Base-by-base conservation (phyloP, 805 yeast genomes). In the Brettanomyces anomalus region DNA sequence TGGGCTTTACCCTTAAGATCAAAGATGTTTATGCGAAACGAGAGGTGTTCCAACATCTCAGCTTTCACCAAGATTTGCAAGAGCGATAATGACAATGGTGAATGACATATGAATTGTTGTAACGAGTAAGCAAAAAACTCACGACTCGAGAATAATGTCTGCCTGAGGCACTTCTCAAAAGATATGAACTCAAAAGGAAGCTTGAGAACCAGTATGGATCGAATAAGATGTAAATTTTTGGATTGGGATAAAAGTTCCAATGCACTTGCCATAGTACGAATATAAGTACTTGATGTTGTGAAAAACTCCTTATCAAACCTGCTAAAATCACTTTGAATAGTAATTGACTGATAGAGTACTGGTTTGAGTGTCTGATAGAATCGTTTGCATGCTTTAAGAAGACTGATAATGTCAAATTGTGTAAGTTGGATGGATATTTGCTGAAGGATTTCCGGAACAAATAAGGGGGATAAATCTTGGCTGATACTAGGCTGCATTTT, bases 141-240 rank as follows among this genome's bases (percentile, higher is more conserved):
- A n/a, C 16, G 34, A 6, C 26, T 20, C 3, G 24, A 14, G 15
- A 38, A 17, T 13, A 38, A 28, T 5, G 40, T 28, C 13, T 26
- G 34, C 8, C 21, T 14, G 17, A 56, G 37, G 21, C 44, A 42
- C 5, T 37, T 34, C 34, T 58, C 60, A 34, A 59, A 53, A 26
- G 58, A 58, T 19, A 57, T 55, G 41, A 57, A 57, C 32, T 59
- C 62, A 15, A 44, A 43, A 14, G 61, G 61, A 13, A 55, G 37
- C 26, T 45, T 40, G 2, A 46, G 46, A 3, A 58, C 53, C 4
- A 37, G 30, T 17, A 59, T 44, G 5, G 31, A 4, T 5, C 46
- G 40, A 39, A 50, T 43, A 20, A 46, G 20, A 33, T 42, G 32
- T 6, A 54, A 19, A 40, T 50, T 37, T 37, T 39, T 31, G 7